Conservation (phyloP, 140 eudicot genomes). For the Ambrosia hybrid region DNA sequence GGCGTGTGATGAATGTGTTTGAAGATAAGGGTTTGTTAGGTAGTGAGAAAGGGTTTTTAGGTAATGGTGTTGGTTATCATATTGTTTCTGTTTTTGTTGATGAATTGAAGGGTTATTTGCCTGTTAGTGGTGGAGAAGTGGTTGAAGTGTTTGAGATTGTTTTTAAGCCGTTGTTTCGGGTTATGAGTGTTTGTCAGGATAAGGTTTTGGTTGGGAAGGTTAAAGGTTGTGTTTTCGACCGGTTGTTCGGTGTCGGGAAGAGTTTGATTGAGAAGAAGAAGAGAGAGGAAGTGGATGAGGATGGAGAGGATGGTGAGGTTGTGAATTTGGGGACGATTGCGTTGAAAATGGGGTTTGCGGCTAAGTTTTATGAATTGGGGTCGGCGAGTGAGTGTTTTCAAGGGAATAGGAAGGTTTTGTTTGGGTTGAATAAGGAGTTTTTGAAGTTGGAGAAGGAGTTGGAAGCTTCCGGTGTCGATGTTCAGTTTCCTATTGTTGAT, state of each 20-base stretch:
- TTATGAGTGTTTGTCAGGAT: constrained; percentile 48
- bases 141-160: constrained; percentile 29
- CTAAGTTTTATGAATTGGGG: constrained; percentile 60
- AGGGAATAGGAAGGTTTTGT: constrained; percentile 82
- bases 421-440: constrained; percentile 68
- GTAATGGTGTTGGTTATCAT: constrained; percentile 87
- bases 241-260: constrained; percentile 56
- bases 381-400: constrained; percentile 74
- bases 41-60: constrained; percentile 43
- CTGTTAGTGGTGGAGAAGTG: constrained; percentile 41
- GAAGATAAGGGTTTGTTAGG: constrained; percentile 49
- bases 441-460: constrained; percentile 76
- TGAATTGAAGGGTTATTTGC: constrained; percentile 66
- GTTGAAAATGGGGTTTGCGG: constrained; percentile 55
- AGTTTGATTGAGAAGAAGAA: constrained; percentile 54
- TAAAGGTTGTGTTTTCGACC: constrained; percentile 61
- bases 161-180: constrained; percentile 45
- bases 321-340: constrained; percentile 51
- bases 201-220: constrained; percentile 70
- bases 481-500: constrained; percentile 44
- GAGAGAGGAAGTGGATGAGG: constrained; percentile 28
- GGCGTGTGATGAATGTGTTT: constrained; percentile 37
- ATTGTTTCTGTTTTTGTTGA: constrained; percentile 67
- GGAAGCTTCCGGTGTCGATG: constrained; percentile 51
- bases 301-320: constrained; percentile 39